These are phyloP conservation scores for Neodidymelliopsis sp. DNA, from an alignment of 2,329 filamentous ascomycete genomes.

Conservation along the genomic window DNA sequence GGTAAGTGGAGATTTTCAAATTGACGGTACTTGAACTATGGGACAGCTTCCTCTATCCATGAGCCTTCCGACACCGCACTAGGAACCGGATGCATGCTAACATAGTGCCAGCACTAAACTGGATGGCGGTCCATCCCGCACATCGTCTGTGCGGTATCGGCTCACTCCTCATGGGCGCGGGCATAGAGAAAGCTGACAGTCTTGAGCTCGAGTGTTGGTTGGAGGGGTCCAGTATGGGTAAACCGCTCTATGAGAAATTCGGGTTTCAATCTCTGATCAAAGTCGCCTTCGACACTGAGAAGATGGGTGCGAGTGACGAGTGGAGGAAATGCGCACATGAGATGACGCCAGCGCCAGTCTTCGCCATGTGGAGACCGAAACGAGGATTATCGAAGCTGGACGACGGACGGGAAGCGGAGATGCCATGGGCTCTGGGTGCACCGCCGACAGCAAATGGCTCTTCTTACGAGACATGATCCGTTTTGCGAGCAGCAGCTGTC, in stretches of 20 bases:
- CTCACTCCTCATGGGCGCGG: slow-evolving; percentile 46
- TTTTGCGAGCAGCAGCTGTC: background rate
- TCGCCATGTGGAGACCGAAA: slow-evolving; percentile 46
- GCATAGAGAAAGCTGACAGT: slow-evolving; percentile 43
- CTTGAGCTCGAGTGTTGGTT: slow-evolving; percentile 49
- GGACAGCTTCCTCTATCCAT: background rate
- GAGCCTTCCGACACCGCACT: slow-evolving; percentile 14
- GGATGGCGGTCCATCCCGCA: slow-evolving; percentile 46
- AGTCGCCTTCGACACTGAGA: slow-evolving; percentile 41
- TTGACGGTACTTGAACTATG: background rate
- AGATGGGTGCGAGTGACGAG: slow-evolving; percentile 33
- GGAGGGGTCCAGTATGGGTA: slow-evolving; percentile 48
- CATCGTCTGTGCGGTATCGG: slow-evolving; percentile 49
- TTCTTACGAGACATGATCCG: background rate
- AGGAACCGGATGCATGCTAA: slow-evolving; percentile 21
- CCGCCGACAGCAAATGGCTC: background rate
- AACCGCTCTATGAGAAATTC: slow-evolving; percentile 47
- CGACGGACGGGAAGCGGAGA: slow-evolving; percentile 21
- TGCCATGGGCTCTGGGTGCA: slow-evolving; percentile 33
- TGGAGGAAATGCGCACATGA: slow-evolving; percentile 46
- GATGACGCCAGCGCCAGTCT: slow-evolving; percentile 39
- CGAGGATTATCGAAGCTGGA: slow-evolving; percentile 24
- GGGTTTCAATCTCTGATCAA: slow-evolving; percentile 39
- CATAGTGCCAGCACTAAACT: slow-evolving; percentile 40
- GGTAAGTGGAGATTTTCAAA: slow-evolving; percentile 32